A percentile compares a stretch with the other conserved stretches of the same genome.
Evolutionary conservation across 2,329 filamentous ascomycete species (phyloP).

Genomic region (Metarhizium album): DNA sequence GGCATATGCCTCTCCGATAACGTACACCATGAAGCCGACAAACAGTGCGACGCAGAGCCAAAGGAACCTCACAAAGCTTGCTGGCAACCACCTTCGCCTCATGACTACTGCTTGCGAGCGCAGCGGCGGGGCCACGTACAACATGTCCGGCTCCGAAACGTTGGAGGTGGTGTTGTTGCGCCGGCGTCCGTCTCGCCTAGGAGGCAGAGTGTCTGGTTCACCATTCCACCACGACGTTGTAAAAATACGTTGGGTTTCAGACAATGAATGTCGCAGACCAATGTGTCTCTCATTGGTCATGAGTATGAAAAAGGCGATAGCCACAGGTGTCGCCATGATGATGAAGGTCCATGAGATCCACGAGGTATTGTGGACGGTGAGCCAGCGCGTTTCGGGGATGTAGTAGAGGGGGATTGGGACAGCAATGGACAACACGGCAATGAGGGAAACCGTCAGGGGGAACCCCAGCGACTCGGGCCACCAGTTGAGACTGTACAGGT

Average conservation of each 20-base stretch:
- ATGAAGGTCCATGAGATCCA: slow-evolving; percentile 63
- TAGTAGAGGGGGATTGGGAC: slow-evolving; percentile 51
- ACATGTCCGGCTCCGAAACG: slow-evolving; percentile 28
- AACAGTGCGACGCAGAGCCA: slow-evolving; percentile 58
- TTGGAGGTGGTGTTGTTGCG: slow-evolving; percentile 17
- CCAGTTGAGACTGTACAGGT: slow-evolving; percentile 62
- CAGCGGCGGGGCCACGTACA: slow-evolving; percentile 15
- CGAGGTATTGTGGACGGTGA: slow-evolving; percentile 52
- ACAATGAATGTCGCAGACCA: slow-evolving; percentile 47
- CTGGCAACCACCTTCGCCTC: slow-evolving; percentile 47
- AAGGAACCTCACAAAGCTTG: slow-evolving; percentile 57
- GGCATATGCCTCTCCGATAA: slow-evolving; percentile 58
- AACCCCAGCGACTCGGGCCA: slow-evolving; percentile 57
- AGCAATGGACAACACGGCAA: slow-evolving; percentile 48
- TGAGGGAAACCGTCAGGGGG: slow-evolving; percentile 50
- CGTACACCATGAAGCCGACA: slow-evolving; percentile 53
- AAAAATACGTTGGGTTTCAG: slow-evolving; percentile 58
- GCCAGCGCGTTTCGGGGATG: slow-evolving; percentile 37
- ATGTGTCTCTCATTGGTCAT: slow-evolving; percentile 54
- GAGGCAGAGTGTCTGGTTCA: slow-evolving; percentile 36
- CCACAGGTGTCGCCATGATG: slow-evolving; percentile 59
- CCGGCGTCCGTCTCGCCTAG: slow-evolving; percentile 24
- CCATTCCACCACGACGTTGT: slow-evolving; percentile 56
- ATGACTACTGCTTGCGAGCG: slow-evolving; percentile 27
- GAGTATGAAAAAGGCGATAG: slow-evolving; percentile 53